phyloP scores from a whole-genome alignment of 768 basidiomycete species.

The Thelephora aurantiotincta region DNA sequence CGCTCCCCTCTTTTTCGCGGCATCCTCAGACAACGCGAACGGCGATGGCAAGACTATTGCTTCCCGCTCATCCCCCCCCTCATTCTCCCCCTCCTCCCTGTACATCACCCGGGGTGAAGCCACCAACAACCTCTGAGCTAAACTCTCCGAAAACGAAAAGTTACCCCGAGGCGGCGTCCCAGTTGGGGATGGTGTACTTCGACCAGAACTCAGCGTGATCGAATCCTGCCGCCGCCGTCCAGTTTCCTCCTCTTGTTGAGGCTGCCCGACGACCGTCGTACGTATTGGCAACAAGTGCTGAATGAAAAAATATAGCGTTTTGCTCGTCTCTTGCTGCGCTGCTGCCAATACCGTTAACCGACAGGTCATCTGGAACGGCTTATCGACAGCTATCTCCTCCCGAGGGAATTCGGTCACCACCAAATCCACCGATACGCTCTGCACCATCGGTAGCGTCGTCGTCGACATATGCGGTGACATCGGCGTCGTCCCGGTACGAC shows the following conservation, averaged over 20 bases:
- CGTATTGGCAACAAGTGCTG: constrained; percentile 47
- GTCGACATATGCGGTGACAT: constrained; percentile 9
- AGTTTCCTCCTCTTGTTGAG: neutral
- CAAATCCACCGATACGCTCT: constrained; percentile 44
- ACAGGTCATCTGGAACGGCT: constrained; percentile 45
- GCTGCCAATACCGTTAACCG: constrained; percentile 35
- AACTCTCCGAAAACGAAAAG: constrained; percentile 29
- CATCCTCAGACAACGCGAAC: constrained; percentile 4
- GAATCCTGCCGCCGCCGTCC: neutral
- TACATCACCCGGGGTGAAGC: constrained; percentile 23
- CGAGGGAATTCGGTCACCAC: constrained; percentile 36
- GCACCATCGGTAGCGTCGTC: constrained; percentile 9
- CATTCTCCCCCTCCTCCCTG: constrained; percentile 8
- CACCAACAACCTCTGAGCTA: constrained; percentile 34
- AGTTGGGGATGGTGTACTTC: constrained; percentile 33
- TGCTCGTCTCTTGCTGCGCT: constrained; percentile 22
- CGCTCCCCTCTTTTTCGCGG: neutral
- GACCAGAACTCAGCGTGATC: neutral
- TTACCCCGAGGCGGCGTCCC: constrained; percentile 20
- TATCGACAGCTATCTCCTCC: constrained; percentile 31
- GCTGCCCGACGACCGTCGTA: constrained; percentile 7
- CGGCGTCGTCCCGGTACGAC: constrained; percentile 10
- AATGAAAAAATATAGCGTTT: constrained; percentile 38
- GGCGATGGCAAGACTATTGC: constrained; percentile 13
- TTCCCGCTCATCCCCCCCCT: constrained; percentile 1